Percentiles rank a stretch among this genome's conserved stretches.
Conservation (phyloP, 768 basidiomycete genomes). For the Phlebiopsis gigantea region DNA sequence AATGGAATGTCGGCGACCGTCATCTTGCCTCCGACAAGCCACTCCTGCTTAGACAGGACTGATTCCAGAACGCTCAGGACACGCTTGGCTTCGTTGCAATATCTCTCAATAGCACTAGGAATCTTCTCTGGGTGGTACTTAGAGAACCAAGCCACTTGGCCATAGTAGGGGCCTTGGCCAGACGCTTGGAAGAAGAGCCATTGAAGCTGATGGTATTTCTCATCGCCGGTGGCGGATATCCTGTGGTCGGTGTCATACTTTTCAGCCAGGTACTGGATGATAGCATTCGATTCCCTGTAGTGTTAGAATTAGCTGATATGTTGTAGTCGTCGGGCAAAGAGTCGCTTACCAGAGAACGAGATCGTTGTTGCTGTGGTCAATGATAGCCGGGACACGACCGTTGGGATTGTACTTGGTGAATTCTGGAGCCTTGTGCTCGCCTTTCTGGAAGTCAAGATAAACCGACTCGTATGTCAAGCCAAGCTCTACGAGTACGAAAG, state of each 20-base stretch:
- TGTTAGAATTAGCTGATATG: neutral
- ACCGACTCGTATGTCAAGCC: constrained; percentile 23
- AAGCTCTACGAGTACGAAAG: constrained; percentile 23
- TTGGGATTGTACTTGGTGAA: constrained; percentile 27
- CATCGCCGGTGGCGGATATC: constrained; percentile 14
- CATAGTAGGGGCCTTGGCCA: constrained; percentile 26
- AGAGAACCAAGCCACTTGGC: constrained; percentile 23
- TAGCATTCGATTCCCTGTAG: constrained; percentile 31
- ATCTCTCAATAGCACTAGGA: constrained; percentile 24
- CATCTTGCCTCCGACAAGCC: constrained; percentile 24
- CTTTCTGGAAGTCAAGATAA: constrained; percentile 20
- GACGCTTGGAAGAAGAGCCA: constrained; percentile 41
- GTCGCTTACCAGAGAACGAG: constrained; percentile 25
- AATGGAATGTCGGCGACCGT: constrained; percentile 24
- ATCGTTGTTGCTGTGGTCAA: constrained; percentile 29
- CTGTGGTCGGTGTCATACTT: constrained; percentile 38
- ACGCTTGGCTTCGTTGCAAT: constrained; percentile 23
- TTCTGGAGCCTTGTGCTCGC: constrained; percentile 23
- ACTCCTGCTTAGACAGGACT: constrained; percentile 25
- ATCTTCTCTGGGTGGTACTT: constrained; percentile 23
- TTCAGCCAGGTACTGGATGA: constrained; percentile 36
- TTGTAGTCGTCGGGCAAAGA: neutral
- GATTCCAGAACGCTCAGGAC: constrained; percentile 24
- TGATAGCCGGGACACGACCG: constrained; percentile 32
- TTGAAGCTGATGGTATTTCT: constrained; percentile 23